Base-by-base conservation (phyloP, 1,284 basidiomycete species). In the Grifola frondosa region DNA sequence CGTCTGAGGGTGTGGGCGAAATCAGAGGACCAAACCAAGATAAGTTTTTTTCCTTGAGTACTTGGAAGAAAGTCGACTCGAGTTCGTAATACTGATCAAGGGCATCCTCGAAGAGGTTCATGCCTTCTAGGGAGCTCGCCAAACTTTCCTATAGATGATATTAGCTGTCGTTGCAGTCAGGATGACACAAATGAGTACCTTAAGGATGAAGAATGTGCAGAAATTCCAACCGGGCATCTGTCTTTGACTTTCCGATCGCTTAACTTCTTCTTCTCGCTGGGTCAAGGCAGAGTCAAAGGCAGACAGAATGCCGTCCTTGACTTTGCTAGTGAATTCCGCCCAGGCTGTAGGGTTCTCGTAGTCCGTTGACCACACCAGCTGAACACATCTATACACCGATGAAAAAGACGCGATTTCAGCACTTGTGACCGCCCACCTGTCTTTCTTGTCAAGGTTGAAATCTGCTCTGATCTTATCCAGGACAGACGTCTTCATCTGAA, bases 191-290 rank as follows among this genome's bases (percentile, higher is more conserved):
- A 17, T 6, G 26, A 36, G 15, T 35, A 91, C 94, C 80, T 97
- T 97, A 21, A 95, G 71, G 26, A 94, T 81, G 65, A 97, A 97
- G 73, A 95, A 98, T 1, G 88, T 93, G 63, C 92, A 94, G 60
- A 96, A 97, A 62, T 97, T 95, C 95, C 95, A 97, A 3, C 93
- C 94, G 1, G 91, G 88, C 77, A 92, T 88, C 50, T 84, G 77
- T 44, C 88, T 75, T 62, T 96, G 91, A 35, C 81, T 75, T 61
- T 97, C 94, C 0, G 89, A 91, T 19, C 88, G 78, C 57, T 78
- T 84, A 3, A 97, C 84, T 48, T 96, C 92, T 37, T 97, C 94
- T 59, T 94, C 89, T 13, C 90, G 77, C 52, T 85, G 81, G 6
- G 76, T 68, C 30, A 98, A 75, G 6, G 88, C 82, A 8, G 72